Conservation (phyloP, 1,284 basidiomycete species). For the Leccinum solheimii region DNA sequence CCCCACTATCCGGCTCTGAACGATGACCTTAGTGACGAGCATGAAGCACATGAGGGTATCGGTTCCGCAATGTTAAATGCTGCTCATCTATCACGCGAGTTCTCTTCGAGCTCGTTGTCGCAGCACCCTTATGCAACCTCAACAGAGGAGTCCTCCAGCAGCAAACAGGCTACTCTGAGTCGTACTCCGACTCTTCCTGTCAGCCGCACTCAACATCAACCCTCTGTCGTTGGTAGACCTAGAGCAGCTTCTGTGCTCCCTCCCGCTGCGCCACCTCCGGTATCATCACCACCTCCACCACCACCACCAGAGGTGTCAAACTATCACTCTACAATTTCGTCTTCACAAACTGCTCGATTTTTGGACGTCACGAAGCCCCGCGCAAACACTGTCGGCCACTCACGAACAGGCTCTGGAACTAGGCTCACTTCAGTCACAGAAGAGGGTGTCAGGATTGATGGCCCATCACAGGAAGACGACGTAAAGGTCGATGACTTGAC, state of each 20-base stretch:
- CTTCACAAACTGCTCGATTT: constrained; percentile 32
- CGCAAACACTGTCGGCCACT: constrained; percentile 52
- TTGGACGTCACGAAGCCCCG: constrained; percentile 45
- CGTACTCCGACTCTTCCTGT: constrained; percentile 31
- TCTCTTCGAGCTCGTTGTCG: constrained; percentile 26
- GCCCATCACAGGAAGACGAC: constrained; percentile 28
- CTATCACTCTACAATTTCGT: constrained; percentile 28
- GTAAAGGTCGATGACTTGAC: constrained; percentile 28
- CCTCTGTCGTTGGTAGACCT: constrained; percentile 39
- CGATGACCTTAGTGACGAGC: constrained; percentile 34
- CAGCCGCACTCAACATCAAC: constrained; percentile 31
- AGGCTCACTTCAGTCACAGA: constrained; percentile 62
- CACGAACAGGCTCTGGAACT: constrained; percentile 55
- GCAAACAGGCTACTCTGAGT: constrained; percentile 27
- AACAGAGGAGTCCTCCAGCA: constrained; percentile 32
- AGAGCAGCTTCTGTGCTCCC: constrained; percentile 62
- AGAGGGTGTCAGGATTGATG: constrained; percentile 47
- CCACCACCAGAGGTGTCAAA: constrained; percentile 45
- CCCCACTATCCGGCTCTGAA: constrained; percentile 27
- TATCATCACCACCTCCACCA: constrained; percentile 60
- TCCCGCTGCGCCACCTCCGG: constrained; percentile 65
- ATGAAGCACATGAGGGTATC: constrained; percentile 48
- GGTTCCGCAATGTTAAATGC: constrained; percentile 52
- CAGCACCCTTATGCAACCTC: constrained; percentile 47
- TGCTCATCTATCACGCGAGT: constrained; percentile 38